Evolutionary conservation across 192 early-diverging fungal genomes (phyloP).

Genomic region (Phycomyces blakesleeanus): DNA sequence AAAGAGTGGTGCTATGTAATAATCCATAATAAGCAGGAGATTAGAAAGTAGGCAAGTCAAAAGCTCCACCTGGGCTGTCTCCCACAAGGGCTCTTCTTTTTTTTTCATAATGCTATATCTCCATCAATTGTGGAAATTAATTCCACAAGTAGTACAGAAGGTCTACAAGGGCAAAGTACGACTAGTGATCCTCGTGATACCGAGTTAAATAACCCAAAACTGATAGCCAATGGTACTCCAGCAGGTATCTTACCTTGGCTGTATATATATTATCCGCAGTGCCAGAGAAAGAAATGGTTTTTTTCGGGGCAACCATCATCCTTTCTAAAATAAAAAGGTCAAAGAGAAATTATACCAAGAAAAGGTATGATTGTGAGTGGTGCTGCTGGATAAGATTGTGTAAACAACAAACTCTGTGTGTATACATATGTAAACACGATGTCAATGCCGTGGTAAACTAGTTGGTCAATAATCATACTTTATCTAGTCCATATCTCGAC

Average conservation of each 20-base stretch:
- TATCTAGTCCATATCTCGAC: neutral
- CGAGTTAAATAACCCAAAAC: conserved; percentile 5
- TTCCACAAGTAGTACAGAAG: conserved; percentile 9
- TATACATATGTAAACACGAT: neutral
- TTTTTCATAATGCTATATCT: too few species aligned
- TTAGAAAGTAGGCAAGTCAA: too few species aligned
- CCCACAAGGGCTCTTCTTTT: too few species aligned
- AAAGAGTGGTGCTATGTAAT: too few species aligned
- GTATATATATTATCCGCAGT: neutral
- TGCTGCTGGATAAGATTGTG: neutral
- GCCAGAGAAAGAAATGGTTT: neutral
- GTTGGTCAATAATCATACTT: neutral
- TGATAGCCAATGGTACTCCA: conserved; percentile 12
- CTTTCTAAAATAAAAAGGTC: neutral
- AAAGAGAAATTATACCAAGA: neutral
- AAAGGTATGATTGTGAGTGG: neutral
- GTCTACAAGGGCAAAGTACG: neutral
- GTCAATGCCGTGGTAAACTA: neutral
- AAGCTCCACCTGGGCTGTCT: too few species aligned
- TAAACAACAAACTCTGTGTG: neutral
- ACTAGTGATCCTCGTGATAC: neutral
- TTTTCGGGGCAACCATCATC: neutral
- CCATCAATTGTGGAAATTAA: conserved; percentile 13
- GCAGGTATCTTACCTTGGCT: neutral
- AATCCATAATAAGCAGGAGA: too few species aligned